phyloP scores from a whole-genome alignment of 768 basidiomycete species.

The Kwoniella botswanensis region DNA sequence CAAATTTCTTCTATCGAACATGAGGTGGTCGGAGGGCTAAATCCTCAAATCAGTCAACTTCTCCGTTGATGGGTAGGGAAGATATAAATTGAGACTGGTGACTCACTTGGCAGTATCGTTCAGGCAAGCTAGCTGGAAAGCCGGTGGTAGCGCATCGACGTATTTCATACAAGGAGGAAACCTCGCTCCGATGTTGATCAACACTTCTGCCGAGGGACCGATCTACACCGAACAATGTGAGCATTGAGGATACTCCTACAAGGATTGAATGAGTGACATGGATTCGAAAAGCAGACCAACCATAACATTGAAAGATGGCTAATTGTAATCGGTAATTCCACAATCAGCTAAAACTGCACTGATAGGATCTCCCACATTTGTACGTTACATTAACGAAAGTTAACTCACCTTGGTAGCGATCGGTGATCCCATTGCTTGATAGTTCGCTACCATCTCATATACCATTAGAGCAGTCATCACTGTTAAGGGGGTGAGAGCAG shows the following conservation, averaged over 20 bases:
- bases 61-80: not conserved
- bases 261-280: not conserved
- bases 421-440: slow-evolving; percentile 75
- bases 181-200: slow-evolving; percentile 87
- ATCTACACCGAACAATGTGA: slow-evolving; percentile 71
- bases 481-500: slow-evolving; percentile 24
- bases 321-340: not conserved
- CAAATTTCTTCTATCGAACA: slow-evolving; percentile 84
- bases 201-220: slow-evolving; percentile 80
- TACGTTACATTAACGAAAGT: no score
- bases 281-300: slow-evolving; percentile 10
- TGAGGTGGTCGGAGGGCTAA: slow-evolving; percentile 65
- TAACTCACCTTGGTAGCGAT: slow-evolving; percentile 77
- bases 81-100: not conserved
- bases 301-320: slow-evolving; percentile 52
- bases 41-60: not conserved
- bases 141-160: slow-evolving; percentile 33
- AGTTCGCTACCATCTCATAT: slow-evolving; percentile 81
- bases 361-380: not conserved
- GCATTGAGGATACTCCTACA: not conserved
- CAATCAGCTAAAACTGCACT: not conserved
- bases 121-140: slow-evolving; percentile 63
- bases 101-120: slow-evolving; percentile 76
- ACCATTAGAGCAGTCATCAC: slow-evolving; percentile 77
- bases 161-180: slow-evolving; percentile 68